Evolutionary conservation across 352 stramenopile species (phyloP).

Genomic region (Globisporangium uncinulatum): DNA sequence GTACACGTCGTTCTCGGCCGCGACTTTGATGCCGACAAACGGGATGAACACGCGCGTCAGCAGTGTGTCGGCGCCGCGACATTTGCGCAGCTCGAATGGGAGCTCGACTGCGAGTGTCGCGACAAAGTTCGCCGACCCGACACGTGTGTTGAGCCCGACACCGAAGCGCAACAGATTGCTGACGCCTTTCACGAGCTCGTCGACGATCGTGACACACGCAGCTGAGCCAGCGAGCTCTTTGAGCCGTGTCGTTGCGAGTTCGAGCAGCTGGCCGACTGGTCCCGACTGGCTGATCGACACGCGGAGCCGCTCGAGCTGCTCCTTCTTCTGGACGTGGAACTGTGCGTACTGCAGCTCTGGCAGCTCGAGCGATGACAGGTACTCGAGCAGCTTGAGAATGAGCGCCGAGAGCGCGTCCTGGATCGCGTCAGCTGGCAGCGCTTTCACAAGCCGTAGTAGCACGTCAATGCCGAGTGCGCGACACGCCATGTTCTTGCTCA

Average conservation of each 20-base stretch:
- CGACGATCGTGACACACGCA: conserved; percentile 41
- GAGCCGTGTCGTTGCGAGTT: conserved; percentile 47
- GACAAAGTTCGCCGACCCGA: conserved; percentile 74
- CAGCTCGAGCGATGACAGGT: conserved; percentile 80
- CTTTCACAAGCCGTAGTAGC: conserved; percentile 66
- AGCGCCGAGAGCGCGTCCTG: conserved; percentile 48
- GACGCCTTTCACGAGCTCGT: conserved; percentile 43
- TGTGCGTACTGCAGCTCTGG: conserved; percentile 80
- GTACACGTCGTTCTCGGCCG: conserved; percentile 68
- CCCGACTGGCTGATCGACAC: conserved; percentile 71
- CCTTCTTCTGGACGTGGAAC: conserved; percentile 84
- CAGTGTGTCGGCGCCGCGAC: conserved; percentile 48
- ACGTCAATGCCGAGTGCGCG: conserved; percentile 65
- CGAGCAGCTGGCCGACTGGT: conserved; percentile 66
- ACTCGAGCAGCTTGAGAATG: conserved; percentile 65
- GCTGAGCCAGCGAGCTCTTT: conserved; percentile 39
- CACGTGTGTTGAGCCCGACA: conserved; percentile 76
- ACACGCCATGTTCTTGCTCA: conserved; percentile 59
- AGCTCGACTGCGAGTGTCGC: conserved; percentile 60
- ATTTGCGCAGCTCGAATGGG: conserved; percentile 67
- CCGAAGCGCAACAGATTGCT: conserved; percentile 62
- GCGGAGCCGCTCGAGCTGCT: conserved; percentile 70
- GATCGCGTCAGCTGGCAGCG: conserved; percentile 44
- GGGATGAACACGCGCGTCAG: conserved; percentile 51
- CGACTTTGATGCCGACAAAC: conserved; percentile 47